Evolutionary conservation across 805 yeast species (phyloP), one percentile per base, ranked within the genome.

Genomic region (Nakazawaea sp.): DNA sequence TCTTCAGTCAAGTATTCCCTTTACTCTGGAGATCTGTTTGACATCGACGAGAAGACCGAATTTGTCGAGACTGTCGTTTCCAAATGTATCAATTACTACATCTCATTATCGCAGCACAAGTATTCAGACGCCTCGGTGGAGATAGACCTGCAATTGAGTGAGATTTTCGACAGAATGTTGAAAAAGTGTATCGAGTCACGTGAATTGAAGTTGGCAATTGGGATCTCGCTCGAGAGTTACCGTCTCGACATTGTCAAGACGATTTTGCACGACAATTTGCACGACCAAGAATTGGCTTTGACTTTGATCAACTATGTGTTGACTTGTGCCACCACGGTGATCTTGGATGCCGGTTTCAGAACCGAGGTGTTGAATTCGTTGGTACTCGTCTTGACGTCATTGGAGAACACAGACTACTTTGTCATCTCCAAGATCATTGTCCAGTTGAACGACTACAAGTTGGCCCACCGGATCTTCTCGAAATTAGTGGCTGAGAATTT

Each of bases 21-120:
- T 30, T 80, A 77, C 23, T 90, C 97, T 16, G 96, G 85, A 21
- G 70, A 76, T 19, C 78, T 75, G 51, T 88, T 92, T 56, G 72
- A 89, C 58, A 65, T 88, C 35, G 66, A 75, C 42, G 87, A 82
- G 49, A 67, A 72, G 43, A 72, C 86, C n/a, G 95, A 90, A 61
- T 92, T 75, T 61, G 83, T 82, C 43, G 95, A 92, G 62, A 90
- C 97, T 3, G 84, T 92, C 50, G 92, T 92, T 19, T 84, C 96
- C 18, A 86, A 89, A 56, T 87, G 97, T 59, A 84, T 92, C 58
- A 87, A 83, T 52, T 75, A 75, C 45, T 92, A 92, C 59, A 83
- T 83, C 44, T 60, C 66, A 29, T 66, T 72, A 43, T 74, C 94
- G 2, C 83, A 78, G 50, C 54, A 60, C 13, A 60, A 55, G 27